Evolutionary conservation across 2,329 filamentous ascomycete genomes (phyloP), one percentile per base, ranked within the genome.

Genomic region (Epichloe uncinata): DNA sequence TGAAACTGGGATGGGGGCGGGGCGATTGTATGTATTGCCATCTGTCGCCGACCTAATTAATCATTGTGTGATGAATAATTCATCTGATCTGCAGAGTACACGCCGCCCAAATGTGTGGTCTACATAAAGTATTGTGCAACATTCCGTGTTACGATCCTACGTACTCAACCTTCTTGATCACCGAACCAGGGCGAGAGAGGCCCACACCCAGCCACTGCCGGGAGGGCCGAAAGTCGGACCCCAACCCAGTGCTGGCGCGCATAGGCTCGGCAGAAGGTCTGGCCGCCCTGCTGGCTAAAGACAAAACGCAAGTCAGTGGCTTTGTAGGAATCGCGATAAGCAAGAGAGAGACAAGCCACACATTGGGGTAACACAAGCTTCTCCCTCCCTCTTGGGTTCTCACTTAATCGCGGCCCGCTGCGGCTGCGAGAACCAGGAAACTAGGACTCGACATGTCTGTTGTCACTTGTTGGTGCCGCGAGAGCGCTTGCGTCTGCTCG

Each of bases 401-500:
- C 34, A 22, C 34, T 7, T 18, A 37, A 40, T 47, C 35, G 26
- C 45, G 37, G 20, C 45, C 20, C 20, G 35, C 45, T 41, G 34
- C 36, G 20, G 48, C 42, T 49, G 50, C 43, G 12, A 45, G 50
- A 49, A 43, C 15, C 12, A 13, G 15, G 13, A 30, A 49, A 43
- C 41, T 43, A 22, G 15, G 13, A 16, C 41, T 20, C 22, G 22
- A 33, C 12, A 15, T 36, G 12, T 36, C 38, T 12, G 37, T 41
- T 40, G 42, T 30, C 13, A 22, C 40, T 42, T 20, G n/a, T n/a
- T 16, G 16, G 18, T 37, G 53, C 54, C 52, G 54, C 38, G 48
- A 13, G 22, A 33, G 26, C 16, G 42, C 22, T 15, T 49, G 46
- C 36, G 36, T 26, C 48, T 53, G 54, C 52, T 49, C 53, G 56